Base-by-base conservation (phyloP, 192 early-diverging fungal species). In the Globomyces pollinis-pini region DNA sequence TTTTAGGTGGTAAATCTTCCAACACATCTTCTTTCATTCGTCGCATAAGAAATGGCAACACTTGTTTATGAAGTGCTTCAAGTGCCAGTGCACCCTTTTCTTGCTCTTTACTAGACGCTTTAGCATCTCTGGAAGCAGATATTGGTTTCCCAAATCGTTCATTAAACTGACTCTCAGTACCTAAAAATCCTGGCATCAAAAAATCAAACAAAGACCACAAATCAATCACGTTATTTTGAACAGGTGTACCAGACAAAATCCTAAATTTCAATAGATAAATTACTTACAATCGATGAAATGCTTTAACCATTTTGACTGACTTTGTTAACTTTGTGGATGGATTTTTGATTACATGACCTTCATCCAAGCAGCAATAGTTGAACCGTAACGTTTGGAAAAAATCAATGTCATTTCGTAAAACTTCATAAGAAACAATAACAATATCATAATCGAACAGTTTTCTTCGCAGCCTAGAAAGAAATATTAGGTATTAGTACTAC, bases 121-220 rank as follows among this genome's bases (percentile, higher is more conserved):
- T 93, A 38, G 91, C 86, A 61, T 99, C 94, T 54, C 91, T 72
- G 60, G 89, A 91, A 0, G 88, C 82, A 45, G 91, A 53, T 61
- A 98, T 98, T 11, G 94, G 93, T 66, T 91, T 94, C 9, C 87
- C 85, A 63, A 91, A 98, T 52, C 87, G 77, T 39, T 94, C 91
- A 67, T 96, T 93, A 70, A 99, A 99, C 66, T 89, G 86, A 24
- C 86, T 83, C 65, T 97, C 92, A 6, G 91, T 89, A 12, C 66
- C 66, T 56, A 99, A 69, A 62, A 96, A 97, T 3, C 94, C 96
- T 4, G 96, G 96, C 94, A 99, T 97, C 62, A 99, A 63, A 65
- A 95, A 99, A 64, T 97, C 94, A 67, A 97, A 97, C 57, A 99
- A 68, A 7, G 91, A 93, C 96, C 94, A 97, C 56, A 99, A 75